Percentiles rank a stretch among this genome's conserved stretches.
Conservation (phyloP, 345 rosid genomes). For the Populus ilicifolia region DNA sequence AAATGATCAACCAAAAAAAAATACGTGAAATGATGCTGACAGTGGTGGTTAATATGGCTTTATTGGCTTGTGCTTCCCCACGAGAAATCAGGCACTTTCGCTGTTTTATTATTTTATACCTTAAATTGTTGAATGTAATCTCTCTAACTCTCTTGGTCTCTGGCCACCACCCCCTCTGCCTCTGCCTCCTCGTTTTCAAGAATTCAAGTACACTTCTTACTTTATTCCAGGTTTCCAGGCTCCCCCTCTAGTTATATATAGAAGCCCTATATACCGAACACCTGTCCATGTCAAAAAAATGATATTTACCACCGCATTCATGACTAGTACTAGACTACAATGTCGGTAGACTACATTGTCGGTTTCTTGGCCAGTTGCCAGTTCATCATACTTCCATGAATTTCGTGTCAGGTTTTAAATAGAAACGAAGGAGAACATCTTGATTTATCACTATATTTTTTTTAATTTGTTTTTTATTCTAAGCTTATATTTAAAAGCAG, state of each 20-base stretch:
- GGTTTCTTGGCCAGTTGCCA: not conserved
- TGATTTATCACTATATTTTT: no score
- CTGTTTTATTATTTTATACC: not conserved
- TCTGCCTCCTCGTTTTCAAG: not conserved
- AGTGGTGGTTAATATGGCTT: conserved; percentile 23
- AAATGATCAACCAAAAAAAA: conserved; percentile 8
- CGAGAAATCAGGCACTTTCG: conserved; percentile 34
- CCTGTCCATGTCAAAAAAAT: conserved; percentile 20
- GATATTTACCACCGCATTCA: no score
- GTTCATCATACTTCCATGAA: no score
- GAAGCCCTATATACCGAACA: conserved; percentile 16
- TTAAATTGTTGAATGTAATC: not conserved
- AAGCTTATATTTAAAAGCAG: no score
- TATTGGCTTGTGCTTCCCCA: conserved; percentile 43
- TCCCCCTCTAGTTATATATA: not conserved
- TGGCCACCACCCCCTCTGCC: not conserved
- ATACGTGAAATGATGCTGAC: conserved; percentile 37
- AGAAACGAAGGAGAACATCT: no score
- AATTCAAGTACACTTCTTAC: not conserved
- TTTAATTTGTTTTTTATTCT: no score
- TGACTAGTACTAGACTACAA: no score
- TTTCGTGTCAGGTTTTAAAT: no score
- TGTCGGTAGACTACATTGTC: no score
- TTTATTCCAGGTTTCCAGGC: conserved; percentile 18
- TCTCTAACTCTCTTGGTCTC: not conserved